Conservation (phyloP, 1,284 basidiomycete genomes). For the Ganoderma meredithae region DNA sequence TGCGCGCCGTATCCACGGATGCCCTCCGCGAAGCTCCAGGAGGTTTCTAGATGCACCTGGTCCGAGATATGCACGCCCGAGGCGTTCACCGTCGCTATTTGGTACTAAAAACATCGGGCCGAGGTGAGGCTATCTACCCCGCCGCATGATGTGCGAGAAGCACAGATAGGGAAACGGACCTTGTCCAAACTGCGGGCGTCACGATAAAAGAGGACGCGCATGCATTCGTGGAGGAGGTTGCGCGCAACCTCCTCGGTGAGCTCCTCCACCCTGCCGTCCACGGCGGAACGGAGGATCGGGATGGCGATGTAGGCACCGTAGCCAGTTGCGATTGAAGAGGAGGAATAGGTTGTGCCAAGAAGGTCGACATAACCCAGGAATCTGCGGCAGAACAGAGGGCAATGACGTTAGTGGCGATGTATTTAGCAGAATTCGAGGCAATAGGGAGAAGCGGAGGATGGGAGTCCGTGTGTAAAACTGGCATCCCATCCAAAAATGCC, state of each 20-base stretch:
- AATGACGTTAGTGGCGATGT: neutral
- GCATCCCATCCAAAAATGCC: neutral
- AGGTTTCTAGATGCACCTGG: conserved; percentile 78
- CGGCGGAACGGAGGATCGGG: conserved; percentile 89
- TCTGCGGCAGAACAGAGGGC: conserved; percentile 46
- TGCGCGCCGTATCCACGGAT: conserved; percentile 88
- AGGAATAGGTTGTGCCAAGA: conserved; percentile 94
- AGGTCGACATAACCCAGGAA: conserved; percentile 97
- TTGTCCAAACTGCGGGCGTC: conserved; percentile 97
- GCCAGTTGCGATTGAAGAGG: conserved; percentile 96
- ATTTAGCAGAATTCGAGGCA: neutral
- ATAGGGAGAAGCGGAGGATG: neutral
- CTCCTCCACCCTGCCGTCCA: conserved; percentile 82
- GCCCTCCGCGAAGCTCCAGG: conserved; percentile 93
- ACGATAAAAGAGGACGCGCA: conserved; percentile 97
- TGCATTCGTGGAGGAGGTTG: conserved; percentile 83
- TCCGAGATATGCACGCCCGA: conserved; percentile 85
- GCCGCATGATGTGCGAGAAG: neutral
- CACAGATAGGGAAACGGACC: conserved; percentile 53
- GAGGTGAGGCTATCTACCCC: neutral
- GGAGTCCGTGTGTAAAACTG: neutral
- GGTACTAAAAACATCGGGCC: conserved; percentile 68
- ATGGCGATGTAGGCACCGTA: conserved; percentile 96
- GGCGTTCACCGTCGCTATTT: conserved; percentile 90
- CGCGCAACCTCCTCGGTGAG: conserved; percentile 86